Conservation (phyloP, 371 early-diverging fungal genomes). For the Syncephalis fuscata region DNA sequence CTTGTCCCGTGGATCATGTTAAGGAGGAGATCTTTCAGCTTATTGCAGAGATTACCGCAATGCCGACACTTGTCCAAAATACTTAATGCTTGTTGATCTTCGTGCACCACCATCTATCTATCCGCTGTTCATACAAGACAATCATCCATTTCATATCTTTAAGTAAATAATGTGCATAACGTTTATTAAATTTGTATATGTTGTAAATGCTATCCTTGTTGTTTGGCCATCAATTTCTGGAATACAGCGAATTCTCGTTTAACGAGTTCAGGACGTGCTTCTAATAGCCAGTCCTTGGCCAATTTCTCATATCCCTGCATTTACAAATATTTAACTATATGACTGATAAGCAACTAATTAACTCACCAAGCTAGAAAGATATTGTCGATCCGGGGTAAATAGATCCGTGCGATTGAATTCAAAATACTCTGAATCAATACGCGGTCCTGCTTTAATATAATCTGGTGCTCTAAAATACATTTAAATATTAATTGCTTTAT, state of each 20-base stretch:
- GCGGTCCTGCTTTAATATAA: neutral
- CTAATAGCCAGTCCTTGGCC: slow-evolving; percentile 15
- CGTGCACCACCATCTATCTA: too few relatives aligned
- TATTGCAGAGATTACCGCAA: too few relatives aligned
- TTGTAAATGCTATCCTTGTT: too few relatives aligned
- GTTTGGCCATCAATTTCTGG: neutral
- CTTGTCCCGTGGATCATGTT: too few relatives aligned
- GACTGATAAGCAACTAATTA: neutral
- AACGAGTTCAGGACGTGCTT: slow-evolving; percentile 15
- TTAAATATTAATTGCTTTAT: neutral
- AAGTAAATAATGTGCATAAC: too few relatives aligned
- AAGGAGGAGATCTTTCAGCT: too few relatives aligned
- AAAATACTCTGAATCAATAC: neutral
- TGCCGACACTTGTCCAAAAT: too few relatives aligned
- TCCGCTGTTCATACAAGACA: too few relatives aligned
- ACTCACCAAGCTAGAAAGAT: neutral
- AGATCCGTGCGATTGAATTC: neutral
- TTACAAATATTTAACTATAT: neutral
- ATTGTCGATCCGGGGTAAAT: neutral
- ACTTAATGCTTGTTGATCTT: too few relatives aligned
- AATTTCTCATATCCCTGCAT: slow-evolving; percentile 22
- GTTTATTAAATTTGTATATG: too few relatives aligned
- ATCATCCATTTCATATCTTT: too few relatives aligned
- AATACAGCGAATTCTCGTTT: neutral
- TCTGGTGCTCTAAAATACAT: neutral